Conservation (phyloP, 2,329 filamentous ascomycete genomes). For the Venturia asperata region DNA sequence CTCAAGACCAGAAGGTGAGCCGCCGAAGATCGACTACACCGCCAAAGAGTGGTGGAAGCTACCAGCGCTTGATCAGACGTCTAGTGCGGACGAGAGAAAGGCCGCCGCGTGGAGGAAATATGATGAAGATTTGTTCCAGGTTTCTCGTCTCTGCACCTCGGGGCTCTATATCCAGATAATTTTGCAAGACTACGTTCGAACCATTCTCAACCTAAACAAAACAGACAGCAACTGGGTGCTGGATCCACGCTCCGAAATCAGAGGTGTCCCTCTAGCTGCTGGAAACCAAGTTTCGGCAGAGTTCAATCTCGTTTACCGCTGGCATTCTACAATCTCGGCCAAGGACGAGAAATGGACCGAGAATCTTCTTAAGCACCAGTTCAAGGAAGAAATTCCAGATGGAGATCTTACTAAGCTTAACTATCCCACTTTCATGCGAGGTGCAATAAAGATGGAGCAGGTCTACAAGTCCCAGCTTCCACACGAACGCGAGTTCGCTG, state of each 20-base stretch:
- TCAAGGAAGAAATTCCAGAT: constrained; percentile 39
- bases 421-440: constrained; percentile 25
- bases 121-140: constrained; percentile 47
- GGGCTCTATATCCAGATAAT: constrained; percentile 49
- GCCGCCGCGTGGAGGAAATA: constrained; percentile 30
- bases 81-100: background rate
- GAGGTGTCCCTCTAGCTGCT: constrained; percentile 60
- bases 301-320: constrained; percentile 83
- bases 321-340: constrained; percentile 72
- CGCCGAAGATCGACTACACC: constrained; percentile 23
- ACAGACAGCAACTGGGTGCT: constrained; percentile 73
- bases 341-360: constrained; percentile 77
- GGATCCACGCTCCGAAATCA: constrained; percentile 64
- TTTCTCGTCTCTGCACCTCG: constrained; percentile 45
- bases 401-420: constrained; percentile 4
- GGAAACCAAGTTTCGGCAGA: constrained; percentile 82
- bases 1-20: constrained; percentile 47
- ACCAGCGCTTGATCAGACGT: background rate
- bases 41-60: constrained; percentile 22
- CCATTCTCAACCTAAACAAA: constrained; percentile 54
- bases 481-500: constrained; percentile 58
- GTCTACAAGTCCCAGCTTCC: constrained; percentile 51
- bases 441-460: constrained; percentile 51
- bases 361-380: constrained; percentile 38
- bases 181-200: constrained; percentile 47